phyloP scores from a whole-genome alignment of 345 rosid species.

The Turnera subulata region DNA sequence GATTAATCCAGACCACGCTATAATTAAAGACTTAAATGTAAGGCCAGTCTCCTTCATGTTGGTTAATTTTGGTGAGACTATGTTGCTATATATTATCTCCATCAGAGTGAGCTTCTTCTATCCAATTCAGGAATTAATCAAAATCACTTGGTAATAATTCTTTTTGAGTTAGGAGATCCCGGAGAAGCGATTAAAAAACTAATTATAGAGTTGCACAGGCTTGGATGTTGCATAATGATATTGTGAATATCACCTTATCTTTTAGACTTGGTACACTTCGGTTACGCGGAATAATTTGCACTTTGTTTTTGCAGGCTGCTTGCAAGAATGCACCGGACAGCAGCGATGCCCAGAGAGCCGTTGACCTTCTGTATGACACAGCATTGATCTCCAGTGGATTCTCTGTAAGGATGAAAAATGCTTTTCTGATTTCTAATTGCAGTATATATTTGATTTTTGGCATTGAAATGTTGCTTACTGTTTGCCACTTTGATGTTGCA shows the following conservation, averaged over 20 bases:
- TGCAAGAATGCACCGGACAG: constrained; percentile 88
- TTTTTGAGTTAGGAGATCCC: no score
- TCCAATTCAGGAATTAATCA: no score
- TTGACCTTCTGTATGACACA: constrained; percentile 85
- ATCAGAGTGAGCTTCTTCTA: not conserved
- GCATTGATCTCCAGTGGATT: constrained; percentile 96
- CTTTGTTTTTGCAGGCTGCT: constrained; percentile 64
- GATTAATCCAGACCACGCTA: constrained; percentile 93
- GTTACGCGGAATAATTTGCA: not conserved
- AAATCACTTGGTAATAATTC: not conserved
- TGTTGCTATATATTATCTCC: no score
- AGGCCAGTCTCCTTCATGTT: constrained; percentile 14
- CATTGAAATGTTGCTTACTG: not conserved
- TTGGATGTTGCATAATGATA: no score
- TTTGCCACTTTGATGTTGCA: constrained; percentile 25
- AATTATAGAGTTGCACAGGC: no score
- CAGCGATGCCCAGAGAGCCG: constrained; percentile 79
- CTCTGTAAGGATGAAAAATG: constrained; percentile 44
- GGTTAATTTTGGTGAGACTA: not conserved
- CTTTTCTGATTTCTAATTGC: not conserved
- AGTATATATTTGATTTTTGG: not conserved
- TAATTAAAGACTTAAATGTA: constrained; percentile 82
- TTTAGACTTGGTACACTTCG: no score
- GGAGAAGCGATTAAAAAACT: no score
- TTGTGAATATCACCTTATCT: no score